A percentile compares a stretch with the other conserved stretches of the same genome.
Conservation (phyloP, 2,329 filamentous ascomycete genomes). For the Fusarium sp. region DNA sequence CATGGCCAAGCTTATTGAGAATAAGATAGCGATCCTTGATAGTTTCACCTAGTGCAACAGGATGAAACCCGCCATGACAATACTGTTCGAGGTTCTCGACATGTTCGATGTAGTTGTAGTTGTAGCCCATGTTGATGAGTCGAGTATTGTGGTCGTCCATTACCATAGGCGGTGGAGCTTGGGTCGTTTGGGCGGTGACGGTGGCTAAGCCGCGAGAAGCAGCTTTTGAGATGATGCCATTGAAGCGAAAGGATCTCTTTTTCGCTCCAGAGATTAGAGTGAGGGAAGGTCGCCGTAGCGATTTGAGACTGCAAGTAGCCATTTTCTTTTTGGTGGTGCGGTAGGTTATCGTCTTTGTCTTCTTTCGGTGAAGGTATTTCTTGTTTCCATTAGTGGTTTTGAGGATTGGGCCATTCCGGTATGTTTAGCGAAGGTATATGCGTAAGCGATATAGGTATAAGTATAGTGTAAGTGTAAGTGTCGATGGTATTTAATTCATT, state of each 20-base stretch:
- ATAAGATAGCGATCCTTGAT: conserved; percentile 40
- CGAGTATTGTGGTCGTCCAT: conserved; percentile 35
- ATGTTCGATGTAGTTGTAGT: conserved; percentile 38
- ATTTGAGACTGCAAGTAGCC: conserved; percentile 37
- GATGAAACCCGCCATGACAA: conserved; percentile 36
- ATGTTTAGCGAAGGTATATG: background rate
- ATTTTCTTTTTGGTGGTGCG: conserved; percentile 9
- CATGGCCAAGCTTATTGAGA: conserved; percentile 43
- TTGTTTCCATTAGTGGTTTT: conserved; percentile 16
- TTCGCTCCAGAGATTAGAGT: conserved; percentile 28
- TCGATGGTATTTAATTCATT: background rate
- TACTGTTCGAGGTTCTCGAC: conserved; percentile 41
- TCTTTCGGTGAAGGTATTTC: conserved; percentile 15
- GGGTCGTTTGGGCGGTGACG: conserved; percentile 28
- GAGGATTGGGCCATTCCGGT: conserved; percentile 21
- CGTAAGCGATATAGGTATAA: background rate
- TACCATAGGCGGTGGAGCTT: conserved; percentile 15
- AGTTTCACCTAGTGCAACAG: conserved; percentile 36
- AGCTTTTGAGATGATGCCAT: conserved; percentile 28
- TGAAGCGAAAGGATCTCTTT: conserved; percentile 16
- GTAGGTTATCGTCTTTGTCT: conserved; percentile 24
- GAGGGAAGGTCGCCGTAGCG: conserved; percentile 36
- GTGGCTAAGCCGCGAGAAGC: conserved; percentile 29
- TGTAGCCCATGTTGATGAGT: conserved; percentile 39
- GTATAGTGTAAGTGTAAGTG: background rate